Evolutionary conservation across 331 rosid species (phyloP), one percentile per base, ranked within the genome.

Genomic region (Quercus tomentella): DNA sequence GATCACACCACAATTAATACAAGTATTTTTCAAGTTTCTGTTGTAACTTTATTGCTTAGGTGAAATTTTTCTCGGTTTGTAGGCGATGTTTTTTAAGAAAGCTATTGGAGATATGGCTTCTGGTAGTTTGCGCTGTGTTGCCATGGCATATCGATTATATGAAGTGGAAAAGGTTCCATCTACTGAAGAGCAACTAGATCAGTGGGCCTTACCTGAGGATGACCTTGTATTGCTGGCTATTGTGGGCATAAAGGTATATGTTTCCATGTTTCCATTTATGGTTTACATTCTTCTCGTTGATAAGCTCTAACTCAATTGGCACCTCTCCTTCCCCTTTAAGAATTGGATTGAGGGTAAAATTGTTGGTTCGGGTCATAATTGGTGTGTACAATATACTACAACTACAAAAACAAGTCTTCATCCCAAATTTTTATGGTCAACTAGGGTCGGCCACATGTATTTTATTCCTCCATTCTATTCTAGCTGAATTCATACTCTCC

Each of bases 71-170:
- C 15, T 73, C 72, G 56, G 56, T 71, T 63, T 86, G 83, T 89
- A 96, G 99, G 76, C 69, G 76, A 31, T 5, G 7, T 77, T 54
- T 82, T 96, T 92, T 85, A 88, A 58, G 81, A 84, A 87, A 37
- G 91, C 97, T 58, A 96, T 96, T 78, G 99, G 89, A 54, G 97
- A 90, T 52, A 96, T 96, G 99, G 99, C 99, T 65, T 58, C 84
- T 37, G 78, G 86, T 22, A 89, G 93, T 79, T 80, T 96, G 60
- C 98, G 99, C 31, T 96, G 99, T 82, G 98, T 96, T 81, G 97
- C 98, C 21, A 90, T 96, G 75, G 98, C 99, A 41, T 96, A 96
- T 86, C 80, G 97, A 84, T 6, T 87, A 41, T 85, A 73, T 74
- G 92, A 93, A 70, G 71, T 56, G 71, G 86, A 87, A 77, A 85